phyloP scores from a whole-genome alignment of 768 basidiomycete species.

The Filobasidium floriforme region DNA sequence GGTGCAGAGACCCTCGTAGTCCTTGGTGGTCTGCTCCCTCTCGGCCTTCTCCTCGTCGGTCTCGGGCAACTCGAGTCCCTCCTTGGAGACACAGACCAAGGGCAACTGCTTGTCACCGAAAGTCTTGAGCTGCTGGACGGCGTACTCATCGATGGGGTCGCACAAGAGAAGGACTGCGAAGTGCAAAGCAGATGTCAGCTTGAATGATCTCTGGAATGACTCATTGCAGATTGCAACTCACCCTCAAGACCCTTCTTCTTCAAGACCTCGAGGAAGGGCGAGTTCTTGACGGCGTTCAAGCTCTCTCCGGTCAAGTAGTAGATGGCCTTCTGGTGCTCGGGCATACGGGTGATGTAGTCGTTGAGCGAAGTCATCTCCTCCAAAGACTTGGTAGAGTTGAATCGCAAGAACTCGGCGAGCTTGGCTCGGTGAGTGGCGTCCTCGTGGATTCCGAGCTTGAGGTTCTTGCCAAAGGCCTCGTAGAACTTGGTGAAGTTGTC shows the following conservation, averaged over 20 bases:
- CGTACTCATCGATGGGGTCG: slow-evolving; percentile 98
- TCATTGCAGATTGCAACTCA: not conserved
- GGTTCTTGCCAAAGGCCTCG: slow-evolving; percentile 94
- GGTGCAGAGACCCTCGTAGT: slow-evolving; percentile 80
- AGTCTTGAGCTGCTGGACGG: slow-evolving; percentile 97
- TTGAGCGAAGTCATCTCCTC: slow-evolving; percentile 92
- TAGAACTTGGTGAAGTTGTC: slow-evolving; percentile 76
- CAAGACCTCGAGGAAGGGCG: slow-evolving; percentile 97
- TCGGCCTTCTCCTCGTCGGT: slow-evolving; percentile 91
- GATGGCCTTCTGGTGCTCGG: slow-evolving; percentile 95
- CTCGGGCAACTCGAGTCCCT: slow-evolving; percentile 98
- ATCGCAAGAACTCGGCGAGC: slow-evolving; percentile 97
- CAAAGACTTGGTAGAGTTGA: slow-evolving; percentile 86
- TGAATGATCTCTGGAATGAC: not conserved
- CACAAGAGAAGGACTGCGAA: slow-evolving; percentile 73
- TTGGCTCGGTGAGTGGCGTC: slow-evolving; percentile 98
- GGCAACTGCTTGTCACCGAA: slow-evolving; percentile 82
- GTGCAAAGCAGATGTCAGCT: not conserved
- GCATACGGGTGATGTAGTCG: slow-evolving; percentile 99
- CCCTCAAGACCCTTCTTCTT: slow-evolving; percentile 97
- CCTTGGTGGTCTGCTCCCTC: slow-evolving; percentile 75
- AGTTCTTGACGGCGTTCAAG: slow-evolving; percentile 78
- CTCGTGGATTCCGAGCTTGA: slow-evolving; percentile 99
- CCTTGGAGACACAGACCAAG: slow-evolving; percentile 93
- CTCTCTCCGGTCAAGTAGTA: slow-evolving; percentile 99